Evolutionary conservation across 2,329 filamentous ascomycete species (phyloP).

Genomic region (Botryotinia calthae): DNA sequence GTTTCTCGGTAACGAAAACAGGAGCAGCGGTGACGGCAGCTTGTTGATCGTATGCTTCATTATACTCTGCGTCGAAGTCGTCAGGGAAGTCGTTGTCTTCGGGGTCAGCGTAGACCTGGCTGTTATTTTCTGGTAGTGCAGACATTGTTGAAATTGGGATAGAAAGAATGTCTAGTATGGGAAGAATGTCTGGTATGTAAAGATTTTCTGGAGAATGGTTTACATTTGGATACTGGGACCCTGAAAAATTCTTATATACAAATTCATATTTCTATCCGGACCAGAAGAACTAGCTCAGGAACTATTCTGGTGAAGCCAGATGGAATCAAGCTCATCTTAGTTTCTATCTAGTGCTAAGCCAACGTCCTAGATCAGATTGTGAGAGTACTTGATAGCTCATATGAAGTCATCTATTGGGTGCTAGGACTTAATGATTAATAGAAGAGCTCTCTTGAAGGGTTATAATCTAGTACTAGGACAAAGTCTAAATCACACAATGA

Average conservation of each 20-base stretch:
- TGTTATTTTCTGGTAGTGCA: neutral
- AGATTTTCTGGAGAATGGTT: neutral
- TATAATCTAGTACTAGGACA: neutral
- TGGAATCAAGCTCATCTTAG: too few relatives aligned
- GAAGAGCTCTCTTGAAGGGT: neutral
- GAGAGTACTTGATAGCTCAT: neutral
- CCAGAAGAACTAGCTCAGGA: neutral
- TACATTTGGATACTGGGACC: neutral
- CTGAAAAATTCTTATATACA: neutral
- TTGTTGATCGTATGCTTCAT: neutral
- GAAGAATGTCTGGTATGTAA: neutral
- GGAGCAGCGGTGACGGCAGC: neutral
- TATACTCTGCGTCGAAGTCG: accelerated
- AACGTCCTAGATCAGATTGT: neutral
- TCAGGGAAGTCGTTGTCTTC: neutral
- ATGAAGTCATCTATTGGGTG: neutral
- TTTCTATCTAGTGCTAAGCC: neutral
- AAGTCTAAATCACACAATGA: neutral
- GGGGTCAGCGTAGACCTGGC: accelerated
- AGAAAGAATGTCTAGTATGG: neutral
- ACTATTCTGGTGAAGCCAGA: neutral
- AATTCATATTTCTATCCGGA: neutral
- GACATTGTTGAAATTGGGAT: neutral
- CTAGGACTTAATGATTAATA: neutral
- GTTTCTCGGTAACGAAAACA: too few relatives aligned